These are phyloP conservation scores for Phytophthora citrophthora DNA, from an alignment of 352 stramenopile species.

Conservation along the genomic window DNA sequence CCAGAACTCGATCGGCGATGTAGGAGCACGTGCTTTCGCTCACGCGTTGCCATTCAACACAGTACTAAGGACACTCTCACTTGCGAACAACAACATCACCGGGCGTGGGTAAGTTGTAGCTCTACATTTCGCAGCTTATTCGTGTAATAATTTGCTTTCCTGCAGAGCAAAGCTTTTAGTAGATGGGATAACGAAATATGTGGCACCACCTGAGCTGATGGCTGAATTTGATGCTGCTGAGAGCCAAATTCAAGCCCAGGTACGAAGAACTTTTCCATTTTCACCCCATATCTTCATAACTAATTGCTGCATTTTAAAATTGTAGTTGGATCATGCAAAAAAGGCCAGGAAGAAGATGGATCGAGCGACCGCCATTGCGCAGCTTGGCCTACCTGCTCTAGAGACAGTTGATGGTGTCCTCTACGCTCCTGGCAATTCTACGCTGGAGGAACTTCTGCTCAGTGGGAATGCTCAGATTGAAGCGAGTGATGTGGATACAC, in stretches of 20 bases:
- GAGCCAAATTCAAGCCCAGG: conserved; percentile 67
- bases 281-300: background rate
- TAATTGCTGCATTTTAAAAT: background rate
- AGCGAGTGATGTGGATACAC: conserved; percentile 36
- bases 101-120: conserved; percentile 45
- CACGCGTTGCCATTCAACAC: conserved; percentile 63
- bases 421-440: conserved; percentile 62
- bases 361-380: conserved; percentile 48
- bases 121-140: background rate
- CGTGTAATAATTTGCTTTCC: background rate
- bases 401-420: conserved; percentile 61
- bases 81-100: conserved; percentile 67
- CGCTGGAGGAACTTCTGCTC: conserved; percentile 65
- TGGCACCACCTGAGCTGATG: conserved; percentile 54
- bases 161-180: conserved; percentile 45
- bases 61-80: conserved; percentile 65
- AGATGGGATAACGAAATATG: conserved; percentile 58
- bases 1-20: conserved; percentile 64
- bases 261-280: conserved; percentile 13
- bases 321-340: conserved; percentile 73
- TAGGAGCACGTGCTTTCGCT: conserved; percentile 57
- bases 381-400: conserved; percentile 64
- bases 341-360: conserved; percentile 88
- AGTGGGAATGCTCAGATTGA: conserved; percentile 66
- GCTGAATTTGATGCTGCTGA: conserved; percentile 69